These are phyloP conservation scores for Cladophialophora bantiana DNA, from an alignment of 2,329 filamentous ascomycete species.

Conservation along the genomic window DNA sequence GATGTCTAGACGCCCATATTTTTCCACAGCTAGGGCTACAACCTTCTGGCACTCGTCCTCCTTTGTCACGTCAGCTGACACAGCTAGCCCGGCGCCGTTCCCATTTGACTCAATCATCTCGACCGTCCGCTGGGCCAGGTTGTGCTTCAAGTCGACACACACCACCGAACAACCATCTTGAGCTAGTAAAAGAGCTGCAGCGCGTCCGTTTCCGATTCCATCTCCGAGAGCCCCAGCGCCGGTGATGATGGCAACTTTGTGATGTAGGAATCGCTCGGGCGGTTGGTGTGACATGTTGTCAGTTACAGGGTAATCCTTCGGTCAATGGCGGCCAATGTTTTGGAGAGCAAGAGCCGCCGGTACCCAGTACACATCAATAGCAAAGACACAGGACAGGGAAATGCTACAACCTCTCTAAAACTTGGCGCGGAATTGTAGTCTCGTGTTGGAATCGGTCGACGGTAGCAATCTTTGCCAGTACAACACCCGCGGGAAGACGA, in stretches of 20 bases:
- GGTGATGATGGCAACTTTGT: slow-evolving; percentile 60
- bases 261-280: slow-evolving; percentile 29
- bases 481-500: too few relatives aligned
- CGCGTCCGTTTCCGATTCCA: slow-evolving; percentile 67
- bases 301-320: too few relatives aligned
- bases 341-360: too few relatives aligned
- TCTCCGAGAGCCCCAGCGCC: slow-evolving; percentile 63
- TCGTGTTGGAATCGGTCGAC: too few relatives aligned
- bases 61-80: slow-evolving; percentile 62
- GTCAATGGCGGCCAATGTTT: too few relatives aligned
- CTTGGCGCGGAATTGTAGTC: too few relatives aligned
- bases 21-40: slow-evolving; percentile 50
- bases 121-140: slow-evolving; percentile 61
- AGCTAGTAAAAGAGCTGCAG: slow-evolving; percentile 65
- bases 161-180: slow-evolving; percentile 65
- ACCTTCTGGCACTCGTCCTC: slow-evolving; percentile 58
- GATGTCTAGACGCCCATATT: slow-evolving; percentile 52
- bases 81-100: slow-evolving; percentile 51
- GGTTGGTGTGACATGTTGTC: slow-evolving; percentile 5
- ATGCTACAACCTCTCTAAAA: too few relatives aligned
- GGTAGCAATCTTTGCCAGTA: too few relatives aligned
- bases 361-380: too few relatives aligned
- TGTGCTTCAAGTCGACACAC: slow-evolving; percentile 62
- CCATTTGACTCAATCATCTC: slow-evolving; percentile 55
- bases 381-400: too few relatives aligned